Conservation (phyloP, 2,329 filamentous ascomycete species). For the Chaetomiaceae sp. region DNA sequence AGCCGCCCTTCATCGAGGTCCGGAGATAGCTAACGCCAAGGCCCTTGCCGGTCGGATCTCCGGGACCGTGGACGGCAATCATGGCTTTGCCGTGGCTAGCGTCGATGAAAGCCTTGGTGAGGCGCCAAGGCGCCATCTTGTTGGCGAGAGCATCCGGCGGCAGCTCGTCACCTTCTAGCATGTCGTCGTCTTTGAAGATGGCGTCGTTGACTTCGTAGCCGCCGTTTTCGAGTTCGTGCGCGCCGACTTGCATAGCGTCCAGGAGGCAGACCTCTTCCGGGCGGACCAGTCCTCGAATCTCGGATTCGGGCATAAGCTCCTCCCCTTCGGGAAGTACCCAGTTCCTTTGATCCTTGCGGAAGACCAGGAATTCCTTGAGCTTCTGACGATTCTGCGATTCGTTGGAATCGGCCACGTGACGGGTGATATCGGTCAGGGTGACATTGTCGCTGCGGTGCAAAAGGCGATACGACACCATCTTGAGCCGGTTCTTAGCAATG, state of each 20-base stretch:
- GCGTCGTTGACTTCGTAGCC: constrained; percentile 70
- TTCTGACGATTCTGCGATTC: constrained; percentile 96
- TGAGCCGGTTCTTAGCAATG: constrained; percentile 92
- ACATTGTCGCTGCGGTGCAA: constrained; percentile 72
- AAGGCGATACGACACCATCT: constrained; percentile 90
- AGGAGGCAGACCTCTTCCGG: constrained; percentile 93
- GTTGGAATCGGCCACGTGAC: constrained; percentile 86
- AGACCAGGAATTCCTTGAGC: constrained; percentile 91
- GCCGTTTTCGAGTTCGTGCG: constrained; percentile 84
- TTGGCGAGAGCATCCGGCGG: constrained; percentile 72
- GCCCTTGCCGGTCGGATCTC: constrained; percentile 89
- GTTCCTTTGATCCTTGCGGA: constrained; percentile 80
- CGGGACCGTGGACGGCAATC: constrained; percentile 89
- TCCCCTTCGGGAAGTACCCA: constrained; percentile 77
- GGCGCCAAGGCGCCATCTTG: constrained; percentile 92
- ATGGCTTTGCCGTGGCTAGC: constrained; percentile 94
- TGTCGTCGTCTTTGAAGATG: constrained; percentile 59
- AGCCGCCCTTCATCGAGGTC: constrained; percentile 98
- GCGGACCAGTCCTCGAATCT: constrained; percentile 82
- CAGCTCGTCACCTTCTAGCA: constrained; percentile 59
- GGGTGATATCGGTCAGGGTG: constrained; percentile 79
- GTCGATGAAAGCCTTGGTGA: constrained; percentile 92
- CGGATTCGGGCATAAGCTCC: constrained; percentile 71
- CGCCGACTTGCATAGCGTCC: constrained; percentile 94
- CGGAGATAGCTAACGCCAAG: constrained; percentile 96